Conservation (phyloP, 2,329 filamentous ascomycete genomes). For the Pseudogymnoascus sp. region DNA sequence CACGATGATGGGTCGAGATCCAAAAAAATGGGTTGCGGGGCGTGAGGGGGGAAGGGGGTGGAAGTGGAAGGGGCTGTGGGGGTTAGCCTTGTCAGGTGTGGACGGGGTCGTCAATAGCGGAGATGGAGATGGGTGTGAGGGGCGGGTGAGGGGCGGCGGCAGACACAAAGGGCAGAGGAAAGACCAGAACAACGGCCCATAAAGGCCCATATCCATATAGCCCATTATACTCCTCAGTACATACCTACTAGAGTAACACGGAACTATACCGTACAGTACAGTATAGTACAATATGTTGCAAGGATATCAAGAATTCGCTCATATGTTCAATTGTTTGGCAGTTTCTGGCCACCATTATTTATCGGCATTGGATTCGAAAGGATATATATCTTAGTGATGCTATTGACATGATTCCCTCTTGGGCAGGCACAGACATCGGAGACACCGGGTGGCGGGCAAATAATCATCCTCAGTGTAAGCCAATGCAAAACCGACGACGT, state of each 20-base stretch:
- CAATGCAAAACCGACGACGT: neutral
- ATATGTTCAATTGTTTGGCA: neutral
- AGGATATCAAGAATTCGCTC: neutral
- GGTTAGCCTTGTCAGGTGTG: slow-evolving; percentile 3
- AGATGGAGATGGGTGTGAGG: neutral
- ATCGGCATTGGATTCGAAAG: neutral
- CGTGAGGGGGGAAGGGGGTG: neutral
- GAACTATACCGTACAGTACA: neutral
- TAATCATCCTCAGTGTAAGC: neutral
- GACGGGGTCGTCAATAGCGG: neutral
- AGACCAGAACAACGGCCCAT: neutral
- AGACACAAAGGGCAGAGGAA: neutral
- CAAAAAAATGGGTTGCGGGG: neutral
- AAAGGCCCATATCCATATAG: neutral
- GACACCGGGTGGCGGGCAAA: neutral
- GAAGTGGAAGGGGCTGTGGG: neutral
- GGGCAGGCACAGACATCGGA: neutral
- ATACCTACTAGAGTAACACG: neutral
- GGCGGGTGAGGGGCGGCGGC: neutral
- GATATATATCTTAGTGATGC: neutral
- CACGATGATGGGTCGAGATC: slow-evolving; percentile 7
- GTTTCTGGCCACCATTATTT: neutral
- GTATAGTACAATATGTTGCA: neutral
- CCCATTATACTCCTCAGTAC: neutral
- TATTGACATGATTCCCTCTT: neutral